Evolutionary conservation across 805 yeast genomes (phyloP).

Genomic region (Nakazawaea wyomingensis): DNA sequence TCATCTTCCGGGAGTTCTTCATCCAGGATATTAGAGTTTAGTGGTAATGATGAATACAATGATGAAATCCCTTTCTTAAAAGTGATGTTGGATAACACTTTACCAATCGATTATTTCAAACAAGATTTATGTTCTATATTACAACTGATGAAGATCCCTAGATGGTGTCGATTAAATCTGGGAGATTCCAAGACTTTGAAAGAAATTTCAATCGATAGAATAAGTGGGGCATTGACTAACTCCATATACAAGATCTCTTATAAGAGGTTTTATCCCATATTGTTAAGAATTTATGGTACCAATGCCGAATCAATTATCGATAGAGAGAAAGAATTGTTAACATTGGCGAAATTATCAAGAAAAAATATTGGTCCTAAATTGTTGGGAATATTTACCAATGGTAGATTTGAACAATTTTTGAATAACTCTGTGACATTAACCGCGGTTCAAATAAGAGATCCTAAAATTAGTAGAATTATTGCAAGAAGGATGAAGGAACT

Average conservation of each 20-base stretch:
- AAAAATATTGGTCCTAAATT: constrained; percentile 84
- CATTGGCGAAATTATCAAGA: constrained; percentile 66
- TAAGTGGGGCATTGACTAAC: constrained; percentile 92
- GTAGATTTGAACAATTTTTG: constrained; percentile 89
- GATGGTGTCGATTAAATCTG: constrained; percentile 62
- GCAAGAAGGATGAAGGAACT: constrained; percentile 96
- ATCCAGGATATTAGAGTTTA: constrained; percentile 1
- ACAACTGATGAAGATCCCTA: constrained; percentile 60
- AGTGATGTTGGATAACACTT: constrained; percentile 63
- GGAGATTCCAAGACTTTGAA: constrained; percentile 33
- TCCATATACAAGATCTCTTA: constrained; percentile 66
- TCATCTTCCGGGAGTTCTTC: constrained; percentile 10
- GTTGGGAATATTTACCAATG: constrained; percentile 86
- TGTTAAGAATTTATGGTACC: constrained; percentile 83
- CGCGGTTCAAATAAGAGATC: constrained; percentile 66
- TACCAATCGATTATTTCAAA: constrained; percentile 82
- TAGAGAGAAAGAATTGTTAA: constrained; percentile 70
- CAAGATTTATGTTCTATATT: constrained; percentile 68
- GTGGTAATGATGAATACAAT: background rate
- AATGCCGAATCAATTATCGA: constrained; percentile 84
- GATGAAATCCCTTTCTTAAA: constrained; percentile 19
- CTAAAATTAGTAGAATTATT: constrained; percentile 72
- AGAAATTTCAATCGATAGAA: constrained; percentile 53
- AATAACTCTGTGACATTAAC: constrained; percentile 77
- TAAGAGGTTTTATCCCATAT: constrained; percentile 46